phyloP scores from a whole-genome alignment of 768 basidiomycete genomes.

The Kwoniella heveanensis region DNA sequence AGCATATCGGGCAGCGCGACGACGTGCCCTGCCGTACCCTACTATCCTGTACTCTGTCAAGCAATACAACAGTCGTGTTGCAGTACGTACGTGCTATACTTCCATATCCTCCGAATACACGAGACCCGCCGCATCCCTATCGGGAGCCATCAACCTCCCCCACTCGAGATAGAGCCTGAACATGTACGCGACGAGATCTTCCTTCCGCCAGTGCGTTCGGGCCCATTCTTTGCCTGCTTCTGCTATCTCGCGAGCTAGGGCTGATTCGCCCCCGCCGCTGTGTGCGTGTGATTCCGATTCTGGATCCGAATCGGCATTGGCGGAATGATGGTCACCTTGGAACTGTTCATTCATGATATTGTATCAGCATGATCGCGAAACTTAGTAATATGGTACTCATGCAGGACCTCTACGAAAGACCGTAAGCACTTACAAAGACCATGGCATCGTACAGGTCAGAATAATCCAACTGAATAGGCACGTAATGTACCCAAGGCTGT shows the following conservation, averaged over 20 bases:
- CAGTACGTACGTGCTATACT: background rate
- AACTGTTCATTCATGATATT: constrained; percentile 25
- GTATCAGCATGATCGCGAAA: background rate
- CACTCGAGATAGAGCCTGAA: constrained; percentile 55
- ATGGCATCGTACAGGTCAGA: constrained; percentile 48
- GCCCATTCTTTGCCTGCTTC: constrained; percentile 41
- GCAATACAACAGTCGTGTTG: no score
- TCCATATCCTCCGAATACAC: constrained; percentile 38
- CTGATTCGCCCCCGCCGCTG: constrained; percentile 30
- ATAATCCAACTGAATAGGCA: constrained; percentile 52
- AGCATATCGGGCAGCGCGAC: no score
- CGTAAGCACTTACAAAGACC: constrained; percentile 41
- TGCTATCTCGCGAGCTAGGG: constrained; percentile 46
- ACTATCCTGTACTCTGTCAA: no score
- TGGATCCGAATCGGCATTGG: background rate
- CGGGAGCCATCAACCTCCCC: constrained; percentile 43
- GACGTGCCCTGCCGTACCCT: no score
- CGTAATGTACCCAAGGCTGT: constrained; percentile 55
- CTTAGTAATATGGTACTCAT: background rate
- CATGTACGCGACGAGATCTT: constrained; percentile 51
- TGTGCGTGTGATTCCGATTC: no score
- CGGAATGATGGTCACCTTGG: constrained; percentile 18
- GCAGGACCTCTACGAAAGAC: no score
- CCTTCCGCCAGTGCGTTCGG: constrained; percentile 47
- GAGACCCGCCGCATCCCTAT: constrained; percentile 39